Evolutionary conservation across 352 stramenopile genomes (phyloP).

Genomic region (Bremia lactucae): DNA sequence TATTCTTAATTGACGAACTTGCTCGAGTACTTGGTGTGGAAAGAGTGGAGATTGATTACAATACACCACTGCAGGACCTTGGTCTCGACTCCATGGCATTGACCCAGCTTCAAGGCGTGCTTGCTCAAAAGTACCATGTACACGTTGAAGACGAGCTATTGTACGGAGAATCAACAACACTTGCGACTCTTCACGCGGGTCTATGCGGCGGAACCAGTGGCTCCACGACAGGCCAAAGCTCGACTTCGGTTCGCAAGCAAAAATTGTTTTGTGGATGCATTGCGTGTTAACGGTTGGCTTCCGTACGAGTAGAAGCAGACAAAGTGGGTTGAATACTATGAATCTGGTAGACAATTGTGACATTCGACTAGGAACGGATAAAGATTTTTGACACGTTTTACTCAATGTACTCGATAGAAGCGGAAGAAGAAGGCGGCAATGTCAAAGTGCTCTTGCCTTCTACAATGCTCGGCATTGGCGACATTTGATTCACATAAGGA

Average conservation of each 20-base stretch:
- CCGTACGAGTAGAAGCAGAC: slow-evolving; percentile 1
- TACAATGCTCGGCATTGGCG: slow-evolving; percentile 11
- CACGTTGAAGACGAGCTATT: slow-evolving; percentile 90
- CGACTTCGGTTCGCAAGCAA: slow-evolving; percentile 18
- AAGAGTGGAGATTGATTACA: slow-evolving; percentile 31
- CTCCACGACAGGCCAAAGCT: slow-evolving; percentile 10
- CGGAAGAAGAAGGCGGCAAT: slow-evolving; percentile 16
- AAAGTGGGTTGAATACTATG: slow-evolving; percentile 24
- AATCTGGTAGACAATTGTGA: not conserved
- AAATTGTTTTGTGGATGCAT: slow-evolving; percentile 72
- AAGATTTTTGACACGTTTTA: slow-evolving; percentile 12
- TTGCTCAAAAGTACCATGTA: slow-evolving; percentile 82
- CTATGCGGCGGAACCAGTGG: slow-evolving; percentile 30
- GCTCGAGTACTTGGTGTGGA: slow-evolving; percentile 51
- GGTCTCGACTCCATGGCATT: slow-evolving; percentile 91
- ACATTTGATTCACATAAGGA: slow-evolving; percentile 26
- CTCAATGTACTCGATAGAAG: slow-evolving; percentile 37
- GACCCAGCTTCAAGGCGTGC: slow-evolving; percentile 91
- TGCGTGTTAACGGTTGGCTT: slow-evolving; percentile 32
- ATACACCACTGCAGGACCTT: slow-evolving; percentile 52
- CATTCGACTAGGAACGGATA: slow-evolving; percentile 7
- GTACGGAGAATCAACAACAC: slow-evolving; percentile 82
- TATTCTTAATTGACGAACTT: slow-evolving; percentile 48
- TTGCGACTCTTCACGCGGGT: slow-evolving; percentile 70
- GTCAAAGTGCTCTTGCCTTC: slow-evolving; percentile 17